Evolutionary conservation across 2,329 filamentous ascomycete genomes (phyloP), one percentile per base, ranked within the genome.

Genomic region (Botrytis byssoidea): DNA sequence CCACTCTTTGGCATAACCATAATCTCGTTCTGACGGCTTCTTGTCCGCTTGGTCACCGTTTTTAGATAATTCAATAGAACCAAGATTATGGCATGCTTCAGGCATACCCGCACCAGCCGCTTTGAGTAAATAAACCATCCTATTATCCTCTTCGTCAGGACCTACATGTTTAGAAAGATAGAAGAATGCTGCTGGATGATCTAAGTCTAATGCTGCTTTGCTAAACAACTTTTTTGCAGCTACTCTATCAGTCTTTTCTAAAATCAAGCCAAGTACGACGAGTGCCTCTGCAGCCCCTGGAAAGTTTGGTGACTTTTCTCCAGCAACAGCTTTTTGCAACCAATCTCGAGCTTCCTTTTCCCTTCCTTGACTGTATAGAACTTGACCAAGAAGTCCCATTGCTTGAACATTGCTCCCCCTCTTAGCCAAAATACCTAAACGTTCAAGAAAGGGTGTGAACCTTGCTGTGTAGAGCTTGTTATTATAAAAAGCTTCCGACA

Each of bases 71-170:
- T 80, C 78, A 7, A 80, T 46, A 18, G 67, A 73, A n/a, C 79
- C 80, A 29, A 81, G 76, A 68, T 79, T 78, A 29, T 79, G 77
- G n/a, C 70, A 77, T n/a, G 81, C 81, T 51, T 80, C 79, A 2
- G 72, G 18, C 32, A 81, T 75, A 2, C 81, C 80, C 0, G 79
- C 77, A 1, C 75, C 74, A 16, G 81, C 80, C 32, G 81, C 80
- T 74, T 81, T 80, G 3, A 79, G 64, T 16, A 81, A 46, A 72
- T 80, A 81, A 0, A 76, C 68, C 51, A 78, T 70, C 20, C 48
- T 40, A 40, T 79, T 74, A 14, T 75, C 68, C 18, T 64, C n/a
- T 10, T 78, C 78, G 0, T 72, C 75, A 14, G 74, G 48, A 29
- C 73, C 70, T 59, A 77, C 51, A 2, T 78, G 44, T 32, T 78